Conservation (phyloP, 1,284 basidiomycete genomes). For the Cutaneotrichosporon cutaneum region DNA sequence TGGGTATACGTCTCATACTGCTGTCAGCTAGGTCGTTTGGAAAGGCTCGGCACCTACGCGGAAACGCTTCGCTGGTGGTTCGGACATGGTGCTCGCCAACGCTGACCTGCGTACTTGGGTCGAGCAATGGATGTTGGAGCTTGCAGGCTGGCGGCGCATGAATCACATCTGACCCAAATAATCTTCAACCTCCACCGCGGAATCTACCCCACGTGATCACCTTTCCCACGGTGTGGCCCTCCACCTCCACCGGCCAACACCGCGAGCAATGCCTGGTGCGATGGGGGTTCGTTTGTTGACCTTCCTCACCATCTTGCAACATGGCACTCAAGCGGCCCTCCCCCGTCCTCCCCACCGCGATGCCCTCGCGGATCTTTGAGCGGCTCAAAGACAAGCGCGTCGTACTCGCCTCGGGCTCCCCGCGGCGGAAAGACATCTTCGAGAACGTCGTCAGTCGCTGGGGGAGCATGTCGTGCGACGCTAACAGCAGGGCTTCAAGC, state of each 20-base stretch:
- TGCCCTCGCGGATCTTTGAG: conserved; percentile 67
- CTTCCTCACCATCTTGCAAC: background rate
- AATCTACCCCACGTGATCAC: background rate
- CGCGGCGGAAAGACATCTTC: conserved; percentile 81
- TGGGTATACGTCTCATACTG: conserved; percentile 51
- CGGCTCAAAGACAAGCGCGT: conserved; percentile 70
- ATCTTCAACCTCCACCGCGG: conserved; percentile 8
- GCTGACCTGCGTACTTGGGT: background rate
- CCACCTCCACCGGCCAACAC: background rate
- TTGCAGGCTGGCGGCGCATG: background rate
- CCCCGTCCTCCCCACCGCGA: conserved; percentile 67
- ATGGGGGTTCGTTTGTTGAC: background rate
- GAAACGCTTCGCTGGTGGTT: conserved; percentile 49
- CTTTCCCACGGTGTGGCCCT: conserved; percentile 3
- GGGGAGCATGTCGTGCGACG: conserved; percentile 21
- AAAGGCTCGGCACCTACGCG: conserved; percentile 35
- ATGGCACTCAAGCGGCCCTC: conserved; percentile 25
- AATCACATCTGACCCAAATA: conserved; percentile 1
- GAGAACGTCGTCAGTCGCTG: conserved; percentile 64
- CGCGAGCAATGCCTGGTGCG: background rate
- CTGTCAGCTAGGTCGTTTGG: background rate
- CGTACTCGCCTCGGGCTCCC: conserved; percentile 80
- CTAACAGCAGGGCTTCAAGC: conserved; percentile 69
- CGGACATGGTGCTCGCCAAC: conserved; percentile 30
- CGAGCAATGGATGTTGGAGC: background rate